Evolutionary conservation across 2,329 filamentous ascomycete species (phyloP).

Genomic region (Colletotrichum theobromicola): DNA sequence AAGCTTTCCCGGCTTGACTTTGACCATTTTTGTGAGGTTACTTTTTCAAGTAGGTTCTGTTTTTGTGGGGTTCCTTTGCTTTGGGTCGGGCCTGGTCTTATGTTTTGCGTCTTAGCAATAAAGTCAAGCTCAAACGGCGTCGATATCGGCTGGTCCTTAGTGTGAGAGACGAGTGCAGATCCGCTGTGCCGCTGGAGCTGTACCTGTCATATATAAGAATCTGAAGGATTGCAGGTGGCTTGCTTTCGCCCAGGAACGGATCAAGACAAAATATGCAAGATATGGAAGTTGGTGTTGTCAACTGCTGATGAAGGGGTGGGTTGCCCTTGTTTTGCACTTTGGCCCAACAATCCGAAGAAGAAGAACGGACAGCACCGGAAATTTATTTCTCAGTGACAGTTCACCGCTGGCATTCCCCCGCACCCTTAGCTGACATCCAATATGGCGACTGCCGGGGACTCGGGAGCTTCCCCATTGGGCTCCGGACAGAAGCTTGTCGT

Average conservation of each 20-base stretch:
- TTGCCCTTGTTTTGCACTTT: not conserved
- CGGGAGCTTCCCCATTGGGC: slow-evolving; percentile 3
- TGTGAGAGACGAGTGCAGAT: not conserved
- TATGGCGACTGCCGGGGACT: not conserved
- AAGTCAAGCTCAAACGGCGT: not conserved
- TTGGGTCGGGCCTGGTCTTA: not conserved
- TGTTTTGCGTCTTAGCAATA: not conserved
- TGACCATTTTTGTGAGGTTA: not conserved
- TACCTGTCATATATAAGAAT: not conserved
- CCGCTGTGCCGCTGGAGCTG: not conserved
- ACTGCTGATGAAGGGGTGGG: not conserved
- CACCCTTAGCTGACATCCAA: not conserved
- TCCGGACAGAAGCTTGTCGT: slow-evolving; percentile 7
- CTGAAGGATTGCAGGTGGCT: not conserved
- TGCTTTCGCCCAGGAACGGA: not conserved
- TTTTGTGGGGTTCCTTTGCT: not conserved
- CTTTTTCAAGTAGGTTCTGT: not conserved
- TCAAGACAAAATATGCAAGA: not conserved
- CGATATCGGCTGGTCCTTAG: not conserved
- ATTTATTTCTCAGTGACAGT: not conserved
- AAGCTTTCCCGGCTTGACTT: slow-evolving; percentile 21
- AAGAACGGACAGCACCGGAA: not conserved
- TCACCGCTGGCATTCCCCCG: slow-evolving; percentile 12
- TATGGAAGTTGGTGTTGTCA: not conserved
- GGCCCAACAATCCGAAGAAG: not conserved